These are phyloP conservation scores for Zhuliangozyma parablackwelliae DNA, from an alignment of 1,139 yeast genomes.

Conservation along the genomic window DNA sequence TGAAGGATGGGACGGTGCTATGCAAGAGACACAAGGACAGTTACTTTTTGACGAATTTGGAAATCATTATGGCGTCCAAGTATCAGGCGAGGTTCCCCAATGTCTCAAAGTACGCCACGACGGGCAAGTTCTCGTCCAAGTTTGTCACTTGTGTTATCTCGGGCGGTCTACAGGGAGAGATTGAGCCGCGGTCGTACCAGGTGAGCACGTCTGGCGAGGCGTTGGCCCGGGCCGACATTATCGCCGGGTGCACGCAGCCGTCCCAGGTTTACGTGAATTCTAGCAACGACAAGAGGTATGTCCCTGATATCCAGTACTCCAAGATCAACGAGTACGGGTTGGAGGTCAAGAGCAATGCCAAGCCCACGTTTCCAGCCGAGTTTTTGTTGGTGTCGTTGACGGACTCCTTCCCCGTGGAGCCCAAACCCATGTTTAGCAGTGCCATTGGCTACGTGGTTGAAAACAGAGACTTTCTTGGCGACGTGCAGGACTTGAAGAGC, in stretches of 20 bases:
- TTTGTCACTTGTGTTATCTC: conserved; percentile 90
- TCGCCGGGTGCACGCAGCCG: conserved; percentile 88
- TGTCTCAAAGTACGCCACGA: conserved; percentile 56
- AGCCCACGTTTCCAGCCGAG: conserved; percentile 95
- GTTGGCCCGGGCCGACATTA: conserved; percentile 77
- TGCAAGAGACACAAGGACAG: conserved; percentile 93
- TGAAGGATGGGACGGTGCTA: conserved; percentile 80
- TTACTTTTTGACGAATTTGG: conserved; percentile 82
- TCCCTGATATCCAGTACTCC: conserved; percentile 89
- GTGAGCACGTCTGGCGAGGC: conserved; percentile 88
- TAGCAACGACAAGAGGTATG: conserved; percentile 68
- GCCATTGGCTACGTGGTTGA: conserved; percentile 62
- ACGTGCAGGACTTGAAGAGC: conserved; percentile 52
- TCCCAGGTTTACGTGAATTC: conserved; percentile 78
- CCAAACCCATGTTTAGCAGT: conserved; percentile 44
- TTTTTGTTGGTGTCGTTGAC: conserved; percentile 82
- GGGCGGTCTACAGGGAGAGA: conserved; percentile 82
- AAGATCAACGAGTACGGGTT: conserved; percentile 84
- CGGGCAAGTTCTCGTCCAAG: conserved; percentile 77
- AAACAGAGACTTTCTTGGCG: conserved; percentile 72
- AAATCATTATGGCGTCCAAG: conserved; percentile 79
- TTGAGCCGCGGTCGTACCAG: conserved; percentile 88
- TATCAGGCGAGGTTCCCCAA: conserved; percentile 71
- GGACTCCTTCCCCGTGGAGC: conserved; percentile 82
- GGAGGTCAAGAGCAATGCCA: conserved; percentile 83